phyloP scores from a whole-genome alignment of 345 rosid genomes.

The Corchorus olitorius region DNA sequence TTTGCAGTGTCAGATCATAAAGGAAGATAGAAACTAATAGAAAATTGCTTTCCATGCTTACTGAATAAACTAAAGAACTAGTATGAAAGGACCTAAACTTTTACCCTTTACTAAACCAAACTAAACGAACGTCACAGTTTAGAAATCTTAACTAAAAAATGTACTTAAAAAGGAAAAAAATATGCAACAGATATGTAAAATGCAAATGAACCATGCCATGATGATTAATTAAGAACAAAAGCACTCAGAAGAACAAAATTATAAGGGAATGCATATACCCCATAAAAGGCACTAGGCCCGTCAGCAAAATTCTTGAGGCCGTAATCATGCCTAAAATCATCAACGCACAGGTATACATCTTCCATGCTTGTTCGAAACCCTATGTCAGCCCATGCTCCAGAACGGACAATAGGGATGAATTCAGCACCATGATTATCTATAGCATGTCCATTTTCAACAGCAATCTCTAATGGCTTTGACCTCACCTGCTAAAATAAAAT shows the following conservation, averaged over 20 bases:
- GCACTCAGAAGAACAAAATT: not conserved
- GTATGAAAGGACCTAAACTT: not conserved
- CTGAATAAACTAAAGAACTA: not conserved
- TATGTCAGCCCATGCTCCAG: conserved; percentile 83
- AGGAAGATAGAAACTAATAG: not conserved
- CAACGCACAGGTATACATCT: conserved; percentile 69
- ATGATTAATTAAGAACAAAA: not conserved
- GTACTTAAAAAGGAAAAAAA: not conserved
- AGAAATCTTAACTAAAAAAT: not conserved
- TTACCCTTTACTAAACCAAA: not conserved
- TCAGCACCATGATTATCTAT: conserved; percentile 39
- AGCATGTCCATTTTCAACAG: conserved; percentile 40
- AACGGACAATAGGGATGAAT: conserved; percentile 66
- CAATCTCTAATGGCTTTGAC: conserved; percentile 45
- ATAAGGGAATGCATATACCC: conserved; percentile 46
- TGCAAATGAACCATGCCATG: not conserved
- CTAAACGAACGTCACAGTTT: not conserved
- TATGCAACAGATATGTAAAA: not conserved
- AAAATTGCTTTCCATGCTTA: not conserved
- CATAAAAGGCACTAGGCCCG: conserved; percentile 82
- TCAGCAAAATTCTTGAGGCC: conserved; percentile 42
- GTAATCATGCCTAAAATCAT: conserved; percentile 54
- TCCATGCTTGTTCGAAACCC: conserved; percentile 83
- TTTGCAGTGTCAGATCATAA: not conserved
- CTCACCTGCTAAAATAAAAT: conserved; percentile 59